Base-by-base conservation (phyloP, 768 basidiomycete genomes). In the Ramaria rubella region DNA sequence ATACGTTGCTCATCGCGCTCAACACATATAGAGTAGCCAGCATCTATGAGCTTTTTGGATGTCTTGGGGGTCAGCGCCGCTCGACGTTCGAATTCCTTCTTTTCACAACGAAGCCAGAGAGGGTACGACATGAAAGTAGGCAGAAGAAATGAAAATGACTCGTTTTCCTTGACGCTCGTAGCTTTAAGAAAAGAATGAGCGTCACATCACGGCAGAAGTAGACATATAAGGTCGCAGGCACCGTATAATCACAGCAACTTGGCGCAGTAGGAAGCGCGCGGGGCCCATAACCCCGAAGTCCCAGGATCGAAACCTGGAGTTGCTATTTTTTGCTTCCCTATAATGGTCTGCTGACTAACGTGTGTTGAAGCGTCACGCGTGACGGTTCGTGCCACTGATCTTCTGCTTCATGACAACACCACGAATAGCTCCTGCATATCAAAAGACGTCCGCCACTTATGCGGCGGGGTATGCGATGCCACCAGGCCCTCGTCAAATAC, bases 101-200 rank as follows among this genome's bases (percentile, higher is more conserved):
- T 96, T 77, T 99, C 96, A 75, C 94, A 96, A 63, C 96, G 86
- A 42, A 99, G 81, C 95, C 95, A 99, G 64, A 99, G 79, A 14
- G 70, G 63, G 30, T 75, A 23, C 14, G 49, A 33, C 49, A 29
- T 27, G 27, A 12, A 15, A 26, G 14, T 14, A 38, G 33, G 51
- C 36, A 15, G 11, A 19, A 53, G 23, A 38, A 52, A 17, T 2
- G 26, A 12, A 3, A 19, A 21, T 45, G 44, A 45, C 44, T 45
- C 44, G 36, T 38, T 38, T n/a, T n/a, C n/a, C n/a, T n/a, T n/a
- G n/a, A n/a, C n/a, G n/a, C n/a, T n/a, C n/a, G n/a, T n/a, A n/a
- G n/a, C n/a, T n/a, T n/a, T n/a, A n/a, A n/a, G n/a, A n/a, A n/a
- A n/a, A n/a, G n/a, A n/a, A n/a, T n/a, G n/a, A n/a, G n/a, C n/a